Evolutionary conservation across 768 basidiomycete species (phyloP), one percentile per base, ranked within the genome.

Genomic region (Collybia sp.): DNA sequence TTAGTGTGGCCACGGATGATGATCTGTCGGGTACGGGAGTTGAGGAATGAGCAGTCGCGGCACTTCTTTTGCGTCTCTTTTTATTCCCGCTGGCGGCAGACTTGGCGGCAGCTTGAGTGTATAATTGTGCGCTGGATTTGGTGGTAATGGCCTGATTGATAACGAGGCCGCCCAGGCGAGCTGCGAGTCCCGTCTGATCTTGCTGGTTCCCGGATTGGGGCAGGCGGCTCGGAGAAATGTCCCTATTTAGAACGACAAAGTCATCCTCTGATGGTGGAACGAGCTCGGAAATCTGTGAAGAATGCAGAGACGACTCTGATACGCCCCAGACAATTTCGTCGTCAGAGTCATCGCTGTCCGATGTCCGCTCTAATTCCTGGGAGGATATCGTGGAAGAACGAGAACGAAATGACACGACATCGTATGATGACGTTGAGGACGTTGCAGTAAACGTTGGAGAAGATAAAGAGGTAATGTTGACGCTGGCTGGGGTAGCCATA

Each of bases 301-400:
- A 46, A 47, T 30, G 50, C 43, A 20, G 60, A 59, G 58, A 62
- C 20, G 45, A 56, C 25, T 70, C 69, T 34, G 76, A 67, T 38
- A 72, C 53, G 34, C 56, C 63, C 70, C 73, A 80, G 15, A 82
- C 74, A 37, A 83, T 76, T 56, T 81, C 77, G 50, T 83, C 80
- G 53, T 77, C 79, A 1, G 74, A 76, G 38, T 69, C 64, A 46
- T 67, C 65, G 9, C 60, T 57, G 20, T 18, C 49, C 30, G 38
- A 49, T 30, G 40, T 39, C 46, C 43, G 50, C 40, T 37, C 53
- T 3, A 25, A 8, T 8, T 25, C 25, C 25, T 25, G 25, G 13
- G 44, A 49, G 40, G 55, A 54, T 36, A 44, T 40, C 17, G 12
- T 51, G 20, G 44, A 15, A 15, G 64, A 60, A 20, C 51, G 44